A percentile compares a stretch with the other conserved stretches of the same genome.
Conservation (phyloP, 2,329 filamentous ascomycete genomes). For the Neoscytalidium dimidiatum region DNA sequence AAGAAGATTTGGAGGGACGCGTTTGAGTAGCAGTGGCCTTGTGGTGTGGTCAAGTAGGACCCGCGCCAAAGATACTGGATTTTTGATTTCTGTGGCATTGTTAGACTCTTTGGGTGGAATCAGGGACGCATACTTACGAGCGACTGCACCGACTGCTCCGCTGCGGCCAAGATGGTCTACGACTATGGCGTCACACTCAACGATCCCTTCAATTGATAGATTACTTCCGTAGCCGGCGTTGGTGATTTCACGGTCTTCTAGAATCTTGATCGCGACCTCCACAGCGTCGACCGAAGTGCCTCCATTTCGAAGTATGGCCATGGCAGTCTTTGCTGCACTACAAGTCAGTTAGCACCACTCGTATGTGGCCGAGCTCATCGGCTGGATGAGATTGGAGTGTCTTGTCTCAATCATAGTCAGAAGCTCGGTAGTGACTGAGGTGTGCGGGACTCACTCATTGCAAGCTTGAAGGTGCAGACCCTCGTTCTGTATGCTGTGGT, state of each 20-base stretch:
- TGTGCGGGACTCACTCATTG: slow-evolving; percentile 67
- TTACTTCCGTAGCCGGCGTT: slow-evolving; percentile 98
- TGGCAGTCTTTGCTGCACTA: slow-evolving; percentile 81
- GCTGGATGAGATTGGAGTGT: too few species aligned
- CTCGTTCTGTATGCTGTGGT: slow-evolving; percentile 87
- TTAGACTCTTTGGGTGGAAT: slow-evolving; percentile 21
- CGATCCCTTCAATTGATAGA: slow-evolving; percentile 81
- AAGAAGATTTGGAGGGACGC: slow-evolving; percentile 90
- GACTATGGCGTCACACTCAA: slow-evolving; percentile 93
- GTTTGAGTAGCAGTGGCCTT: slow-evolving; percentile 75
- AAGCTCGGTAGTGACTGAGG: not conserved
- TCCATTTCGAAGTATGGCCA: slow-evolving; percentile 77
- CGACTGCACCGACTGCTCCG: slow-evolving; percentile 87
- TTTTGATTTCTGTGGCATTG: slow-evolving; percentile 72
- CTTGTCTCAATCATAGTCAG: not conserved
- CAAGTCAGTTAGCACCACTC: slow-evolving; percentile 21
- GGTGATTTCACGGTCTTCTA: slow-evolving; percentile 94
- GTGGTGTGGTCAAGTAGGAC: slow-evolving; percentile 77
- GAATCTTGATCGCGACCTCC: slow-evolving; percentile 80
- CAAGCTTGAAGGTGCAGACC: slow-evolving; percentile 81
- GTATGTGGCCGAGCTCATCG: too few species aligned
- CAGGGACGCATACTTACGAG: slow-evolving; percentile 64
- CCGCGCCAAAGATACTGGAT: slow-evolving; percentile 86
- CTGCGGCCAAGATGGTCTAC: slow-evolving; percentile 90
- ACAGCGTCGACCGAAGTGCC: slow-evolving; percentile 84